Base-by-base conservation (phyloP, 192 early-diverging fungal genomes). In the Backusella australiensis region DNA sequence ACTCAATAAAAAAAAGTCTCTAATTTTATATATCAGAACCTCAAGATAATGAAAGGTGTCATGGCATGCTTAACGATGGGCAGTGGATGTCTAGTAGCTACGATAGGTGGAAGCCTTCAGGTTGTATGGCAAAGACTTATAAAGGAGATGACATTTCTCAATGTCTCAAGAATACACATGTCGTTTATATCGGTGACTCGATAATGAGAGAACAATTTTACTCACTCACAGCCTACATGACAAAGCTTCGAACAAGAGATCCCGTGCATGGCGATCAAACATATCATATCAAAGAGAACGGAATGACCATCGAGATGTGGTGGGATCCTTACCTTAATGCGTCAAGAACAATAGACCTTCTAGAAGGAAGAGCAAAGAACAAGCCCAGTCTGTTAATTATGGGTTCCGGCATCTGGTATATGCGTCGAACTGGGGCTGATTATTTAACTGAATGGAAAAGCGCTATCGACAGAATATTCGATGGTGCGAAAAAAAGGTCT, bases 311-410 rank as follows among this genome's bases (percentile, higher is more conserved):
- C 36, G 77, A 85, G 36, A 93, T 94, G 67, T 82, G 86, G 67
- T 94, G 93, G 93, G 93, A 94, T 69, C 93, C 92, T 14, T 91
- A 85, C 44, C 81, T 90, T 71, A 93, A 88, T 69, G 67, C 80
- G 0, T 78, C 87, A 0, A 75, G 69, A 19, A 86, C 86, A 21
- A 21, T 70, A 36, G 69, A 81, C 6, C 39, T 81, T 4, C 63
- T 85, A 26, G 38, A 11, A 26, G 52, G 42, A 32, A 69, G 49
- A 38, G 4, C 68, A 3, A 78, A 53, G 15, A 17, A n/a, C 42
- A 39, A 67, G 34, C 85, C 86, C 12, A 72, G 77, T 39, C 59
- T 90, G 21, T 65, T 89, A 21, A 75, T 91, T 26, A 42, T 87
- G 19, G 89, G 89, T 19, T 78, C 83, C 19, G 93, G 93, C 0